Conservation (phyloP, 2,329 filamentous ascomycete species). For the Claviceps sp. region DNA sequence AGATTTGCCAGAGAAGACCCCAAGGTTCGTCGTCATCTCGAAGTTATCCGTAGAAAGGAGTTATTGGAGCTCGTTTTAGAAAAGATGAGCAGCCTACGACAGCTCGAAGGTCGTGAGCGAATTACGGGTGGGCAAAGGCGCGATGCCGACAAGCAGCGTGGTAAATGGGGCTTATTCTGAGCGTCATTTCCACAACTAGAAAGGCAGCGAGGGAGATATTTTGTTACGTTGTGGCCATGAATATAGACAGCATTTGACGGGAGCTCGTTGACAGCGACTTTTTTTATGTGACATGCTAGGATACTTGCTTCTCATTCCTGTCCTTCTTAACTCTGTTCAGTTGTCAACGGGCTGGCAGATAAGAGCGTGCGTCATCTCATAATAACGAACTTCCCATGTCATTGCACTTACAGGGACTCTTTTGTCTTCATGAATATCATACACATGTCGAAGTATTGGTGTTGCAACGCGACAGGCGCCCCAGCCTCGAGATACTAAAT, state of each 20-base stretch:
- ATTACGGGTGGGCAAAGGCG: constrained; percentile 10
- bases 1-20: constrained; percentile 86
- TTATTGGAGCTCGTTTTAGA: constrained; percentile 82
- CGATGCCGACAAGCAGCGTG: constrained; percentile 26
- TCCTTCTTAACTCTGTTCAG: not conserved
- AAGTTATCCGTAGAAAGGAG: constrained; percentile 85
- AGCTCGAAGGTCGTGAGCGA: constrained; percentile 65
- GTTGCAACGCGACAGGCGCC: not conserved
- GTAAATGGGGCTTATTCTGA: constrained; percentile 38
- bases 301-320: not conserved
- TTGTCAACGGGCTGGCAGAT: not conserved
- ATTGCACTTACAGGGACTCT: not conserved
- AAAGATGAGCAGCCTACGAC: constrained; percentile 86
- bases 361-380: not conserved
- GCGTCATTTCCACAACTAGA: not conserved
- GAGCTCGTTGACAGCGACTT: too few species aligned
- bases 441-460: not conserved
- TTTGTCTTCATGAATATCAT: not conserved
- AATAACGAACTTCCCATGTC: not conserved
- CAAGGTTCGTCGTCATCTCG: constrained; percentile 76
- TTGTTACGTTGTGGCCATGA: too few species aligned
- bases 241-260: too few species aligned
- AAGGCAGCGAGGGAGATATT: too few species aligned
- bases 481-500: not conserved
- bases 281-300: too few species aligned